phyloP scores from a whole-genome alignment of 352 stramenopile genomes.

The Elongisporangium anandrum region DNA sequence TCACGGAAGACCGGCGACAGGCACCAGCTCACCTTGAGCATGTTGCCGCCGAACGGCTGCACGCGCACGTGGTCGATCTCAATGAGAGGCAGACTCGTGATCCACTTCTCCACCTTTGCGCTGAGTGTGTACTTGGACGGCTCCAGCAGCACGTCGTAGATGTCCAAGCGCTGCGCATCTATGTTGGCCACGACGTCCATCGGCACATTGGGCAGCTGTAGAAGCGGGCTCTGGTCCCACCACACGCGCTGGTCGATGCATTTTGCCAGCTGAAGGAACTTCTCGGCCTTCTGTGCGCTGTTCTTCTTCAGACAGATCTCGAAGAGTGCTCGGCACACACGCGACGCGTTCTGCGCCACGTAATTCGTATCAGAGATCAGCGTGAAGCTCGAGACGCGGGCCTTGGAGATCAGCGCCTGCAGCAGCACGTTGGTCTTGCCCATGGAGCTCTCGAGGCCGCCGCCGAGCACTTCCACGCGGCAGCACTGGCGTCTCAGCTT shows the following conservation, averaged over 20 bases:
- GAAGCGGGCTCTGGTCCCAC: constrained; percentile 95
- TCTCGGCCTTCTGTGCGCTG: constrained; percentile 83
- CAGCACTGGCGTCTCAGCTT: constrained; percentile 87
- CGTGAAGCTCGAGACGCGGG: constrained; percentile 93
- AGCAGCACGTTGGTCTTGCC: constrained; percentile 98
- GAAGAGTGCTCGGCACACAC: constrained; percentile 97
- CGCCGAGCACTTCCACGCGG: constrained; percentile 85
- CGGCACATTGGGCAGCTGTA: constrained; percentile 90
- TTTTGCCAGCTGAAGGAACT: constrained; percentile 96
- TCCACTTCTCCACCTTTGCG: constrained; percentile 66
- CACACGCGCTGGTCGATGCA: constrained; percentile 97
- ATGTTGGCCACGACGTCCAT: constrained; percentile 87
- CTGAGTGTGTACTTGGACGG: constrained; percentile 34
- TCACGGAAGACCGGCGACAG: constrained; percentile 61
- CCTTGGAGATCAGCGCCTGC: constrained; percentile 76
- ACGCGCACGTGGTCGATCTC: constrained; percentile 70
- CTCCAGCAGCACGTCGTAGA: constrained; percentile 53
- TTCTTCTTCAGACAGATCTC: constrained; percentile 96
- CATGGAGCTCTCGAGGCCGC: constrained; percentile 88
- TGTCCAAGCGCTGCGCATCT: constrained; percentile 65
- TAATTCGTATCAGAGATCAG: constrained; percentile 99
- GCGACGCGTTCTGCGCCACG: constrained; percentile 97
- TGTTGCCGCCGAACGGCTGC: constrained; percentile 94
- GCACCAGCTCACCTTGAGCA: constrained; percentile 91
- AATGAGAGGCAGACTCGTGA: constrained; percentile 60